Conservation (phyloP, 345 rosid genomes). For the Luvunga scandens region DNA sequence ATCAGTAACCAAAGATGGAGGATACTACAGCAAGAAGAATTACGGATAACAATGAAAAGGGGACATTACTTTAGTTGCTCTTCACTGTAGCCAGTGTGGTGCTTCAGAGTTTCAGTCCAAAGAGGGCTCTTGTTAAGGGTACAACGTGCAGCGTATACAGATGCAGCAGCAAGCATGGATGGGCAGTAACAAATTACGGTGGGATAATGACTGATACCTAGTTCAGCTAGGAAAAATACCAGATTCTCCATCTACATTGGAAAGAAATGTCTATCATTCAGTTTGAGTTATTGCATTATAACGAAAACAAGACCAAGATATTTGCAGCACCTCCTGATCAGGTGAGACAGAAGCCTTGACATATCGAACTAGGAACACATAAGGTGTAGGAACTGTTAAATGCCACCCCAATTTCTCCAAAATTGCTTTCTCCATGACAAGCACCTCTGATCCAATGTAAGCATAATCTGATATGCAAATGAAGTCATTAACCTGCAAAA, state of each 20-base stretch:
- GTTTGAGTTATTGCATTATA: background rate
- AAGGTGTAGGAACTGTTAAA: conserved; percentile 78
- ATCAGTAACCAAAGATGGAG: background rate
- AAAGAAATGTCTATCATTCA: background rate
- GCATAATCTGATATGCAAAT: conserved; percentile 84
- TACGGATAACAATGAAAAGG: background rate
- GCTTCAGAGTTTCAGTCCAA: conserved; percentile 77
- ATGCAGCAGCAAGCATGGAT: conserved; percentile 79
- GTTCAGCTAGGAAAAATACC: conserved; percentile 69
- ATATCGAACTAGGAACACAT: conserved; percentile 75
- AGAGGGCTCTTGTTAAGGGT: conserved; percentile 53
- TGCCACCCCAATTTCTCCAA: conserved; percentile 73
- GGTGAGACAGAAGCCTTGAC: conserved; percentile 64
- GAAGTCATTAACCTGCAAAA: conserved; percentile 70
- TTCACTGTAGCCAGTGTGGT: conserved; percentile 69
- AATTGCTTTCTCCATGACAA: conserved; percentile 76
- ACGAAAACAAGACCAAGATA: background rate
- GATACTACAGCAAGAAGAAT: background rate
- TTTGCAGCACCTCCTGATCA: conserved; percentile 44
- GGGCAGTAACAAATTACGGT: conserved; percentile 40
- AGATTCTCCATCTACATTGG: conserved; percentile 60
- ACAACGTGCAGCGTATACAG: conserved; percentile 80
- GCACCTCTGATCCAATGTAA: conserved; percentile 62
- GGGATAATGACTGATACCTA: conserved; percentile 65
- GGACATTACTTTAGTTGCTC: conserved; percentile 50